Evolutionary conservation across 2,329 filamentous ascomycete genomes (phyloP).

Genomic region (Pseudogymnoascus sp.): DNA sequence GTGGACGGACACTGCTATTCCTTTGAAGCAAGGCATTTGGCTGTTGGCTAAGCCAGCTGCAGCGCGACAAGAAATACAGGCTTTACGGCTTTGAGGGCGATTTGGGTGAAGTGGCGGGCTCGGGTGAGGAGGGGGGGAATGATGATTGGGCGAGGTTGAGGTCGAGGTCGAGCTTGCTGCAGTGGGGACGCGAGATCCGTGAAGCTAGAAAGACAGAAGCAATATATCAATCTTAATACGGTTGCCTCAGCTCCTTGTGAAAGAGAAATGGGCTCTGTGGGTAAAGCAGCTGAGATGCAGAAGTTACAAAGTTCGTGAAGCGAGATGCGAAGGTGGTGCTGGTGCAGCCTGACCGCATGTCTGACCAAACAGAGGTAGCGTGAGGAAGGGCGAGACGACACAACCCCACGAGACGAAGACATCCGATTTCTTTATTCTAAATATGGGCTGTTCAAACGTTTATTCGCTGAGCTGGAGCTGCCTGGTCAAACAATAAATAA

Average conservation of each 20-base stretch:
- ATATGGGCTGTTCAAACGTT: not conserved
- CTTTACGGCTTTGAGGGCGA: not conserved
- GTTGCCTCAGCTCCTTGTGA: constrained; percentile 1
- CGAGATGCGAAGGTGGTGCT: constrained; percentile 5
- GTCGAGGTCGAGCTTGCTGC: constrained; percentile 3
- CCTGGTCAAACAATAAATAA: not conserved
- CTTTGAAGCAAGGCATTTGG: constrained; percentile 92
- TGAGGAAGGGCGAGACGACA: not conserved
- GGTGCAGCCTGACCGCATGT: constrained; percentile 8
- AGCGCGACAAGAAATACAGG: not conserved
- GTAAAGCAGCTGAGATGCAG: constrained; percentile 8
- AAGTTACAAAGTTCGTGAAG: constrained; percentile 9
- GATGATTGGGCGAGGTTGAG: constrained; percentile 3
- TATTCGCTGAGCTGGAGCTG: not conserved
- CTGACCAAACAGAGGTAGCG: constrained; percentile 7
- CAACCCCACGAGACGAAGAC: constrained; percentile 2
- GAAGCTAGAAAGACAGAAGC: not conserved
- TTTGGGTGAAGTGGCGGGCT: not conserved
- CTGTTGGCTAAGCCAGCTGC: constrained; percentile 2
- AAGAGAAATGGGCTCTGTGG: constrained; percentile 7
- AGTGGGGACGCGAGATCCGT: not conserved
- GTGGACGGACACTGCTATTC: constrained; percentile 96
- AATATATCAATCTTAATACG: constrained; percentile 1
- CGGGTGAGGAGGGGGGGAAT: not conserved
- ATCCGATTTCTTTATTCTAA: constrained; percentile 4